Evolutionary conservation across 2,329 filamentous ascomycete genomes (phyloP), one percentile per base, ranked within the genome.

Genomic region (Dissoconium aciculare): DNA sequence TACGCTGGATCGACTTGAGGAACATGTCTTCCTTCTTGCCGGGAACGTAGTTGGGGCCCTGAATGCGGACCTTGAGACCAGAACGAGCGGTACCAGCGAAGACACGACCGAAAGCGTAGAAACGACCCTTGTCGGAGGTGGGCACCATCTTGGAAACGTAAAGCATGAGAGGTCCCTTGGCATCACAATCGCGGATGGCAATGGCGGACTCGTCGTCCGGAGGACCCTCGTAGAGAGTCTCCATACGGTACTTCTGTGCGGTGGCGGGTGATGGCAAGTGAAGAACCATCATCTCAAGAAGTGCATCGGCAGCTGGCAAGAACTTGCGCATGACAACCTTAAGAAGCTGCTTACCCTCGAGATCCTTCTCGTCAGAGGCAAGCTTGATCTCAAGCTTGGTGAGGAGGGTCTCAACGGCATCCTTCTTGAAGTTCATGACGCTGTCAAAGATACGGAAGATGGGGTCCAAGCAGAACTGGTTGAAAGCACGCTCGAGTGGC

Each of bases 131-230:
- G 60, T 98, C 89, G 54, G 84, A 91, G 51, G 89, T 98, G 55
- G 89, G 89, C 57, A 98, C 89, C 89, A 98, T 98, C 83, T 98
- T 98, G 64, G 89, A 98, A 63, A 98, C 85, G 80, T 98, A 98
- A 51, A 95, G 73, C 89, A 98, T 98, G 65, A 98, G 89, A 55
- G 87, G 82, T 62, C 74, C 89, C 71, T 93, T 92, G 64, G 87
- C 72, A 63, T 98, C 83, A 63, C 89, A 95, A 73, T 95, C 84
- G 54, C 85, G 85, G 74, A 98, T 94, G 74, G 77, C 84, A 59
- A 93, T 80, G 68, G 80, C 85, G 52, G 77, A 76, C 63, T 83
- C 78, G 54, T 98, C 89, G 59, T 98, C 89, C 37, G 67, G 56
- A 52, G 89, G 89, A 73, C 89, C 89, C 73, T 98, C 89, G 70